These are phyloP conservation scores for Mortierella polycephala DNA, from an alignment of 371 early-diverging fungal species.

Conservation along the genomic window DNA sequence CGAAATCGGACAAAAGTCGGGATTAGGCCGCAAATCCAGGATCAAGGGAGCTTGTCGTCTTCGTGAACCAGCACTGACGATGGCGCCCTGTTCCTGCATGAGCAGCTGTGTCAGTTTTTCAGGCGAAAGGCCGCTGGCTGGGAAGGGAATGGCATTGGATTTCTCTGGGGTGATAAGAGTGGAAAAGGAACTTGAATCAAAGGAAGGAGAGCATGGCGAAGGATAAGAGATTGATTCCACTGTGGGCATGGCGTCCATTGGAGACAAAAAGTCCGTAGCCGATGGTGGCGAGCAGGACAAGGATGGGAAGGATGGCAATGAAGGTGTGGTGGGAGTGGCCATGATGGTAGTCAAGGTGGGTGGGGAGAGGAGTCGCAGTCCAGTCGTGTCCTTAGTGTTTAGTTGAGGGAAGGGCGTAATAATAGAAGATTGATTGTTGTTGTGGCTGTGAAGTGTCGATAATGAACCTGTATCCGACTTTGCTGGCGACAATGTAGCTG, in stretches of 20 bases:
- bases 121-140: constrained; percentile 16
- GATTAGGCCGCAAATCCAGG: constrained; percentile 36
- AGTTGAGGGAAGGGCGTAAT: constrained; percentile 7
- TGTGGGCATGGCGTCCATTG: no score
- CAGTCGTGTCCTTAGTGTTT: not conserved
- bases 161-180: constrained; percentile 23
- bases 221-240: constrained; percentile 9
- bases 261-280: not conserved
- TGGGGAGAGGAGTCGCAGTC: constrained; percentile 13
- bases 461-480: constrained; percentile 42
- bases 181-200: not conserved
- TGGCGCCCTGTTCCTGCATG: constrained; percentile 2
- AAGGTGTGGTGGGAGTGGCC: constrained; percentile 25
- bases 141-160: constrained; percentile 22
- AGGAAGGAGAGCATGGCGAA: constrained; percentile 18
- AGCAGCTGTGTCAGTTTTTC: constrained; percentile 24
- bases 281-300: constrained; percentile 8
- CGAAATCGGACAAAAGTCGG: constrained; percentile 35
- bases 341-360: constrained; percentile 23
- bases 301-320: constrained; percentile 13
- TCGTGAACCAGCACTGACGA: constrained; percentile 17
- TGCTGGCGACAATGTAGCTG: constrained; percentile 10
- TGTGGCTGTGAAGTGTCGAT: constrained; percentile 20
- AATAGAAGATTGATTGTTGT: constrained; percentile 7
- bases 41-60: constrained; percentile 13